phyloP scores from a whole-genome alignment of 108 stramenopile genomes.

The Poteriospumella lacustris region DNA sequence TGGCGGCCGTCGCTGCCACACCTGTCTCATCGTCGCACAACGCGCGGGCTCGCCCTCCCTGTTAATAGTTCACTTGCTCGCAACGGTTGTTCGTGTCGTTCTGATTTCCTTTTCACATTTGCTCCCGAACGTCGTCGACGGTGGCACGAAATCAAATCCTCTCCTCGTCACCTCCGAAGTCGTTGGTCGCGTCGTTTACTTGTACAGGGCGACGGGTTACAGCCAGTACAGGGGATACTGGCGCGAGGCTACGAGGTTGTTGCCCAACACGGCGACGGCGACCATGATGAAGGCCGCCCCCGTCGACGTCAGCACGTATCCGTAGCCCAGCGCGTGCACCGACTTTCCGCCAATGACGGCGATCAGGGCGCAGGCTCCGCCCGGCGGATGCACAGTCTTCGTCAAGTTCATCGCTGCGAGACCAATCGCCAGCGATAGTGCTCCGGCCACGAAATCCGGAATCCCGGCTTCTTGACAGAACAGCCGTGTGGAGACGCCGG shows the following conservation, averaged over 20 bases:
- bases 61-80: too few relatives aligned
- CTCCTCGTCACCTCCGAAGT: too few relatives aligned
- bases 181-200: too few relatives aligned
- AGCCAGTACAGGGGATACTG: neutral
- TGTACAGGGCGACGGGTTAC: too few relatives aligned
- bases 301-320: neutral
- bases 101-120: too few relatives aligned
- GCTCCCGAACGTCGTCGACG: too few relatives aligned
- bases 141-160: too few relatives aligned
- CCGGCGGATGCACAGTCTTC: neutral
- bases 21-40: too few relatives aligned
- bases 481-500: neutral
- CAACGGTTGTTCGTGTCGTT: too few relatives aligned
- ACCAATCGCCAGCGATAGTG: neutral
- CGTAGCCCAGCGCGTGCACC: neutral
- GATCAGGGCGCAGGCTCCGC: neutral
- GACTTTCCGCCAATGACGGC: neutral
- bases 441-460: neutral
- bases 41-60: too few relatives aligned
- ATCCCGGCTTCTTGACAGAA: neutral
- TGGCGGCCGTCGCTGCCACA: too few relatives aligned
- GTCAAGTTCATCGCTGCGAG: neutral
- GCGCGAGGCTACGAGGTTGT: neutral
- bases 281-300: neutral
- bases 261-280: neutral